Percentiles rank a stretch among this genome's conserved stretches.
Evolutionary conservation across 805 yeast genomes (phyloP).

Genomic region (Cyberlindnera petersonii): DNA sequence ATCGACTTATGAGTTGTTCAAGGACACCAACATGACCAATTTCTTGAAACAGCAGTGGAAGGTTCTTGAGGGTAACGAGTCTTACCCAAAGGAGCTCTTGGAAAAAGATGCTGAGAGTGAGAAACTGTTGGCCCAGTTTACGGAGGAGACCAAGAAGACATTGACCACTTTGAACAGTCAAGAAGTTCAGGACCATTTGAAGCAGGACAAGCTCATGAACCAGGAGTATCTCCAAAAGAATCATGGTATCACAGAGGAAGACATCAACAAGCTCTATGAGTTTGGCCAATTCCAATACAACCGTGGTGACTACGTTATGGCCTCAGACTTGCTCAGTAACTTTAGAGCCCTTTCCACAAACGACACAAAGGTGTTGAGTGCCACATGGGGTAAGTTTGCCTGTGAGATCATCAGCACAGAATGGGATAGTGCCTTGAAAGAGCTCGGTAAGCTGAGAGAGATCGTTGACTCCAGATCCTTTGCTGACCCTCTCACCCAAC

Average conservation of each 20-base stretch:
- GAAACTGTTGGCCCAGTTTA: slow-evolving; percentile 35
- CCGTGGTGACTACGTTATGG: slow-evolving; percentile 58
- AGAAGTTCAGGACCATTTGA: slow-evolving; percentile 48
- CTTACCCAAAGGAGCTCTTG: slow-evolving; percentile 39
- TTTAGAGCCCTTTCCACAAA: slow-evolving; percentile 53
- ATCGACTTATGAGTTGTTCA: slow-evolving; percentile 49
- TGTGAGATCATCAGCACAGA: slow-evolving; percentile 51
- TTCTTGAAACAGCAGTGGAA: slow-evolving; percentile 44
- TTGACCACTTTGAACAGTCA: slow-evolving; percentile 43
- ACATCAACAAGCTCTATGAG: slow-evolving; percentile 48
- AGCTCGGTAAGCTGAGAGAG: slow-evolving; percentile 52
- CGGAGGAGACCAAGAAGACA: slow-evolving; percentile 41
- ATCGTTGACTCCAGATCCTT: slow-evolving; percentile 52
- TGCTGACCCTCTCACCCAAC: slow-evolving; percentile 52
- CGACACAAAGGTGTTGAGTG: slow-evolving; percentile 45
- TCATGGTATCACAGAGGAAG: slow-evolving; percentile 44
- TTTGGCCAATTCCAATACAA: slow-evolving; percentile 61
- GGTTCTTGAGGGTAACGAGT: slow-evolving; percentile 36
- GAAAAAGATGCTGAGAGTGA: slow-evolving; percentile 39
- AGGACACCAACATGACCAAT: slow-evolving; percentile 54
- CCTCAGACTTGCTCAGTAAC: slow-evolving; percentile 54
- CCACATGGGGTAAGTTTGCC: slow-evolving; percentile 70
- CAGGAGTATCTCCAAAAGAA: slow-evolving; percentile 41
- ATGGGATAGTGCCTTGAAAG: slow-evolving; percentile 51
- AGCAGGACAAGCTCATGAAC: slow-evolving; percentile 54